phyloP scores from a whole-genome alignment of 2,329 filamentous ascomycete genomes.

The Fusarium palustre region DNA sequence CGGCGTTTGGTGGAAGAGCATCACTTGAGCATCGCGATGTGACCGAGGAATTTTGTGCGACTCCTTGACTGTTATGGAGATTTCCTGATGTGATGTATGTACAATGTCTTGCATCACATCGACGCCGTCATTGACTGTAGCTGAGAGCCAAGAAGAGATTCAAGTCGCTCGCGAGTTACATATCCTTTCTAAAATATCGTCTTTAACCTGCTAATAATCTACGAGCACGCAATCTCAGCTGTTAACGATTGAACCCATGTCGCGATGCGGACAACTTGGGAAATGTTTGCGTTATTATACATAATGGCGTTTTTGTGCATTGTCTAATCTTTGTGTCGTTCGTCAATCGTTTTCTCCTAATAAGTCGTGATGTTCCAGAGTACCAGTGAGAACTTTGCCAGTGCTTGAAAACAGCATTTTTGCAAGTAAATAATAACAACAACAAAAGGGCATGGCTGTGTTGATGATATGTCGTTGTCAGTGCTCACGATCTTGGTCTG shows the following conservation, averaged over 20 bases:
- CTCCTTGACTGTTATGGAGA: slow-evolving; percentile 9
- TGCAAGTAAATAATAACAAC: slow-evolving; percentile 47
- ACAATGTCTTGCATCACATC: slow-evolving; percentile 14
- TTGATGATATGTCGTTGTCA: slow-evolving; percentile 27
- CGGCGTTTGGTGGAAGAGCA: background rate
- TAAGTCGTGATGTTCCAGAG: background rate
- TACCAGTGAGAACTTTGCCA: slow-evolving; percentile 10
- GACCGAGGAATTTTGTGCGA: slow-evolving; percentile 16
- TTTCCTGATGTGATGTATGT: slow-evolving; percentile 20
- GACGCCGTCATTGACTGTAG: slow-evolving; percentile 5
- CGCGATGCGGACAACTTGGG: slow-evolving; percentile 1
- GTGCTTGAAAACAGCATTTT: slow-evolving; percentile 27
- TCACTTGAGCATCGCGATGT: slow-evolving; percentile 1
- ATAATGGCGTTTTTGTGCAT: background rate
- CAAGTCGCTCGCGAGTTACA: slow-evolving; percentile 21
- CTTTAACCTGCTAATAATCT: slow-evolving; percentile 16
- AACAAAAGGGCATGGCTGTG: slow-evolving; percentile 9
- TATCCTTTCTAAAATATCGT: slow-evolving; percentile 15
- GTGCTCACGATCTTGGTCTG: slow-evolving; percentile 26
- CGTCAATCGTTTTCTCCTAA: background rate
- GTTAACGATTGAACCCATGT: slow-evolving; percentile 2
- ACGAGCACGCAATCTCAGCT: slow-evolving; percentile 10
- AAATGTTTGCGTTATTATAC: background rate
- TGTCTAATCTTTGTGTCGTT: background rate
- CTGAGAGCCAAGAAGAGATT: slow-evolving; percentile 9